Evolutionary conservation across 768 basidiomycete genomes (phyloP), one percentile per base, ranked within the genome.

Genomic region (Lactifluus volemus): DNA sequence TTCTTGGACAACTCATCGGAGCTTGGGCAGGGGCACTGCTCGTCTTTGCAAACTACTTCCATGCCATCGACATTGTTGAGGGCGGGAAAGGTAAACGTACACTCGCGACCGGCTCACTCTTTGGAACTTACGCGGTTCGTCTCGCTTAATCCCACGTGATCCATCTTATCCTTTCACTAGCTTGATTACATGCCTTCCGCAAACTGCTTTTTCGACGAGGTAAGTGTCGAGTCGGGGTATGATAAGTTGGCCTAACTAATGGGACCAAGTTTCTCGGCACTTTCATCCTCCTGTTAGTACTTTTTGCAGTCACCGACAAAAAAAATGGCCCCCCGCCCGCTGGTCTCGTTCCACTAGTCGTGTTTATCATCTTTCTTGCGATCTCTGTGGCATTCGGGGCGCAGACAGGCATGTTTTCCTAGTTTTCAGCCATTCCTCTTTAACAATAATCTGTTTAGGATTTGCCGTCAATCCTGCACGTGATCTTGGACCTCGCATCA

Each of bases 381-480:
- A 78, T 88, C 51, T 82, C 81, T 48, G 67, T 77, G 1, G 72
- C 76, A 15, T 74, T 88, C 39, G 86, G 86, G 11, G 80, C 83
- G 78, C 75, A 88, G 65, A 88, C 86, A 5, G 63, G 70, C 61
- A 57, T 17, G 57, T 55, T 2, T n/a, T 41, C 21, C n/a, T 47
- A 25, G 9, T 2, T 14, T 30, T 34, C 32, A 14, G 12, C 9
- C 17, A 7, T 9, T 10, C 29, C 15, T 30, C 25, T 41, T 32
- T 36, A 25, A 38, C 41, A 21, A 47, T 56, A 14, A 5, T 47
- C 6, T 2, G 25, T 48, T 4, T 60, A 79, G 83, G 80, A 49
- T 84, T 77, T 63, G 82, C 85, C 5, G 72, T 87, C 54, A 88
- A 88, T 65, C 86, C 86, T 44, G 84, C 86, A 36, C 83, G 87